Evolutionary conservation across 2,329 filamentous ascomycete species (phyloP), one percentile per base, ranked within the genome.

Genomic region (Bipolaris zeicola): DNA sequence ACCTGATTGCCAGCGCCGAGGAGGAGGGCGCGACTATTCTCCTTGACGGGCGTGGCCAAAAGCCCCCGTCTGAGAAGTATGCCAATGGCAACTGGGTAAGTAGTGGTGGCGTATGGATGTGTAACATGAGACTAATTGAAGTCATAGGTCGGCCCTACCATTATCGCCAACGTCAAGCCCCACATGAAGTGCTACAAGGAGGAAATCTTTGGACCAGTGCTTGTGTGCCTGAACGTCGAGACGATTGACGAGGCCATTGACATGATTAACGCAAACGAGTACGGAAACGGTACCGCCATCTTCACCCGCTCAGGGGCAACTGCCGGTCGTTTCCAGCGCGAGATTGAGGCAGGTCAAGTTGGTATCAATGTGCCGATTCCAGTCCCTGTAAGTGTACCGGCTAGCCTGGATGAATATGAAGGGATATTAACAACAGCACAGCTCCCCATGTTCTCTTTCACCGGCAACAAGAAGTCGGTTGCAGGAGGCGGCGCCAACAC

Each of bases 401-500:
- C 37, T 48, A 36, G 18, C 4, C 13, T 16, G 5, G 14, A 5
- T n/a, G 37, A 18, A 5, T 11, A 28, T 10, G 4, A 4, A 13
- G 7, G 5, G 14, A 14, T 10, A 42, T 63, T 72, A 44, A 70
- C 42, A 5, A 3, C 3, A 33, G 2, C 16, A 7, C 47, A 75
- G 72, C 66, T 86, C 54, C 84, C 84, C 67, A 86, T 86, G 83
- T 87, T 87, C 77, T 82, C 79, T 58, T 87, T 87, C 76, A 88
- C 86, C 2, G 86, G 86, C 16, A 88, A 88, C 75, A 85, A 99
- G 88, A 93, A 90, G 84, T 92, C 88, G 71, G 83, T 98, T 55
- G 95, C 95, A 0, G 95, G 94, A 52, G 93, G 93, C 50, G 94
- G 95, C 59, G 90, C 91, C 36, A 96, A 86, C 80, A 96, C 92